Conservation (phyloP, 2,329 filamentous ascomycete genomes). For the Eurotiales sp. region DNA sequence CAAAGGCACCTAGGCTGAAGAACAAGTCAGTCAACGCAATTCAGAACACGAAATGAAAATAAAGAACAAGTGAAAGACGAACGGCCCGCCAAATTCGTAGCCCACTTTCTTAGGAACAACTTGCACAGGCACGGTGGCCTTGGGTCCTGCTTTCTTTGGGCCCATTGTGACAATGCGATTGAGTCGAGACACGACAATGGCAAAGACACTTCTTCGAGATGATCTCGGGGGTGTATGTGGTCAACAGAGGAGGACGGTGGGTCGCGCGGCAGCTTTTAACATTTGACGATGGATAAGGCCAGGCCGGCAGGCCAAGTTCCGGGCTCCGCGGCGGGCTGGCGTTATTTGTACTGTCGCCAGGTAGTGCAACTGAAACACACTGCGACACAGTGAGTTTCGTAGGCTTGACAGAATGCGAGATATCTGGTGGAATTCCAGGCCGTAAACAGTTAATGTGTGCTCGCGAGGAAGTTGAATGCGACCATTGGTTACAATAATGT, state of each 20-base stretch:
- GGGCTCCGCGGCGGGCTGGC: too few relatives aligned
- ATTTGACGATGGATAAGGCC: constrained; percentile 13
- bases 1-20: constrained; percentile 67
- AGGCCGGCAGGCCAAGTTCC: constrained; percentile 9
- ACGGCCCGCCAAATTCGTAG: constrained; percentile 49
- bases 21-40: constrained; percentile 18
- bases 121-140: constrained; percentile 30
- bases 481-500: too few relatives aligned
- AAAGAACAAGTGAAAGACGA: too few relatives aligned
- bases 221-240: neutral
- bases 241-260: neutral
- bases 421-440: neutral
- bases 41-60: too few relatives aligned
- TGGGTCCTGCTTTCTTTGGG: constrained; percentile 30
- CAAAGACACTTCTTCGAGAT: too few relatives aligned
- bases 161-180: constrained; percentile 8
- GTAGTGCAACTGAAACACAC: too few relatives aligned
- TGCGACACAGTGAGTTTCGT: too few relatives aligned
- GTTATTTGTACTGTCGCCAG: too few relatives aligned
- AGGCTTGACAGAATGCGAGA: too few relatives aligned
- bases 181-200: neutral
- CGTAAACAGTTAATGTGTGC: too few relatives aligned
- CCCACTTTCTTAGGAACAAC: constrained; percentile 39
- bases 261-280: neutral
- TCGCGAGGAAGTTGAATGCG: too few relatives aligned